Evolutionary conservation across 2,329 filamentous ascomycete genomes (phyloP).

Genomic region (Mariannaea sp.): DNA sequence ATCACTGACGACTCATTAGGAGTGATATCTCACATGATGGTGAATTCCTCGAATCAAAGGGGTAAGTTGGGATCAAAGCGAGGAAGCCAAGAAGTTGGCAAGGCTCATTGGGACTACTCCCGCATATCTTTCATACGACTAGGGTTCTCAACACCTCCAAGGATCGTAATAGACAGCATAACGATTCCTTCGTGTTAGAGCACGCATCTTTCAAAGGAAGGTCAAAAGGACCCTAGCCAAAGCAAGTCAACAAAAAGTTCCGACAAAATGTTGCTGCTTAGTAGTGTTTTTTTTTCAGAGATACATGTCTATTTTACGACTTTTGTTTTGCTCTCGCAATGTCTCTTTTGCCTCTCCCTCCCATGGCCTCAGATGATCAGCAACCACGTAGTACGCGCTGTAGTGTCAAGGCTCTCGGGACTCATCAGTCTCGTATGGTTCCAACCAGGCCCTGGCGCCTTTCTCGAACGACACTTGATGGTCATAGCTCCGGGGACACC

Average conservation of each 20-base stretch:
- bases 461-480: constrained; percentile 31
- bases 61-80: constrained; percentile 9
- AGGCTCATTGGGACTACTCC: constrained; percentile 34
- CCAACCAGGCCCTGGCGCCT: constrained; percentile 16
- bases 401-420: constrained; percentile 26
- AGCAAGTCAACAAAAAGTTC: constrained; percentile 24
- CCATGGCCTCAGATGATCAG: constrained; percentile 12
- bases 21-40: constrained; percentile 27
- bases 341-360: constrained; percentile 1
- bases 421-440: constrained; percentile 23
- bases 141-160: constrained; percentile 22
- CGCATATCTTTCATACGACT: constrained; percentile 11
- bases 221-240: constrained; percentile 18
- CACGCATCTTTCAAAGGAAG: constrained; percentile 15
- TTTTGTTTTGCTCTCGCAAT: too few relatives aligned
- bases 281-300: too few relatives aligned
- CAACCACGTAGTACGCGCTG: too few relatives aligned
- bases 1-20: too few relatives aligned
- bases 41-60: constrained; percentile 19
- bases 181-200: constrained; percentile 20
- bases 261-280: too few relatives aligned
- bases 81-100: background rate
- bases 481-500: constrained; percentile 28
- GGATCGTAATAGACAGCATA: constrained; percentile 19
- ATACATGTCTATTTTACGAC: too few relatives aligned